These are phyloP conservation scores for Alternaria infectoria DNA, from an alignment of 2,329 filamentous ascomycete species.

Conservation along the genomic window DNA sequence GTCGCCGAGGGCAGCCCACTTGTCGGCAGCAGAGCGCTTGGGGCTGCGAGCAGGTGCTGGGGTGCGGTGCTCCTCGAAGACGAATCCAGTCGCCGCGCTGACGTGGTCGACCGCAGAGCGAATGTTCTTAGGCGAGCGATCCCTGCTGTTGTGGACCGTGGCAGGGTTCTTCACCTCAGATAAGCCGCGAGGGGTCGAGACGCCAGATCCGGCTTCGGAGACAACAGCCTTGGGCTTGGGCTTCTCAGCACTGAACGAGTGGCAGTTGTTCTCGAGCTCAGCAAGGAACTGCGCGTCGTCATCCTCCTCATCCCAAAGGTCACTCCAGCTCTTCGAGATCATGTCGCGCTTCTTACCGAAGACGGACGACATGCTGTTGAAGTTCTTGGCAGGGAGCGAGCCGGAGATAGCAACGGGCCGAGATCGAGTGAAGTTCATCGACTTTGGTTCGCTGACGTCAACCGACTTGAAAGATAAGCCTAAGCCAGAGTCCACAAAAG, in stretches of 20 bases:
- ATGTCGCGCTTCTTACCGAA: slow-evolving; percentile 78
- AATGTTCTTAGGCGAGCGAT: slow-evolving; percentile 41
- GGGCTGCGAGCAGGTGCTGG: slow-evolving; percentile 59
- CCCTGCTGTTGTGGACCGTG: slow-evolving; percentile 57
- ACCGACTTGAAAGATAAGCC: slow-evolving; percentile 79
- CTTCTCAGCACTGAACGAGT: slow-evolving; percentile 46
- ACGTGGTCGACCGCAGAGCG: slow-evolving; percentile 67
- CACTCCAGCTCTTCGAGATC: slow-evolving; percentile 98
- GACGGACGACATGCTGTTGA: slow-evolving; percentile 75
- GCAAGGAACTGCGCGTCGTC: slow-evolving; percentile 65
- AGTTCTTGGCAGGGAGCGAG: slow-evolving; percentile 71
- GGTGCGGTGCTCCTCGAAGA: slow-evolving; percentile 69
- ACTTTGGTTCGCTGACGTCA: slow-evolving; percentile 57
- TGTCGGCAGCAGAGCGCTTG: slow-evolving; percentile 73
- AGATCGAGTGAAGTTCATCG: slow-evolving; percentile 60
- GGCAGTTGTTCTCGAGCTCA: slow-evolving; percentile 66
- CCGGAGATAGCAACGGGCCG: slow-evolving; percentile 80
- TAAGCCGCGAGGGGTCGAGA: slow-evolving; percentile 59
- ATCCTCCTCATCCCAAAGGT: slow-evolving; percentile 97
- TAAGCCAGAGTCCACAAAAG: slow-evolving; percentile 81
- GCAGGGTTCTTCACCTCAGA: slow-evolving; percentile 62
- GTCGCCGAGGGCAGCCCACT: slow-evolving; percentile 88
- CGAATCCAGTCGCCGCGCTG: slow-evolving; percentile 71
- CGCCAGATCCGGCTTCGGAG: slow-evolving; percentile 51
- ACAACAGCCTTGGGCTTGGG: slow-evolving; percentile 47